Percentiles rank a stretch among this genome's conserved stretches.
These are phyloP conservation scores for Syncephalastrum sp. DNA, from an alignment of 371 early-diverging fungal species.

Conservation along the genomic window DNA sequence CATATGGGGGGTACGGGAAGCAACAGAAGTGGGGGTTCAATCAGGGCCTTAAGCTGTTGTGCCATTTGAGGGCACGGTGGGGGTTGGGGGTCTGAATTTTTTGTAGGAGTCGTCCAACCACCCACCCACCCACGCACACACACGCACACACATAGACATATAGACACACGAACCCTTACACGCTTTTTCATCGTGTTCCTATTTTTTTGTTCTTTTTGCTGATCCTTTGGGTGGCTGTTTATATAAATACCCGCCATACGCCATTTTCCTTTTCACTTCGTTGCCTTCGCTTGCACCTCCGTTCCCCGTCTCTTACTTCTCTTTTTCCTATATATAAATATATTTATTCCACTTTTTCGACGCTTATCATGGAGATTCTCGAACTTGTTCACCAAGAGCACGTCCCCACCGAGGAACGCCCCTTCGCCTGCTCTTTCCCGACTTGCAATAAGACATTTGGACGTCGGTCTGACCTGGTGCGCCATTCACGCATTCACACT, in stretches of 20 bases:
- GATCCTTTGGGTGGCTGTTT: not conserved
- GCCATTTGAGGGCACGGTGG: slow-evolving; percentile 10
- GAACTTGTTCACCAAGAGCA: slow-evolving; percentile 24
- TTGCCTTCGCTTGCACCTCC: slow-evolving; percentile 2
- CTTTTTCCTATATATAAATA: too few relatives aligned
- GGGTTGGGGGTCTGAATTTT: slow-evolving; percentile 2
- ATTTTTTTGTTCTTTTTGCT: slow-evolving; percentile 1
- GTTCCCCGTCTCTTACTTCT: not conserved
- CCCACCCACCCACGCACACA: too few relatives aligned
- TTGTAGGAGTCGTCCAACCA: too few relatives aligned
- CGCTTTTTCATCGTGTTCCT: slow-evolving; percentile 11
- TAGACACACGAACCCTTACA: slow-evolving; percentile 14
- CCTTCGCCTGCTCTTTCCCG: slow-evolving; percentile 15
- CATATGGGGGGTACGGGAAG: not conserved
- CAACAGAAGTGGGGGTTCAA: too few relatives aligned
- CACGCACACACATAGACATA: too few relatives aligned
- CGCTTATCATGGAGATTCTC: slow-evolving; percentile 17
- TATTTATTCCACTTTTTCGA: too few relatives aligned
- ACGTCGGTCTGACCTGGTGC: slow-evolving; percentile 70
- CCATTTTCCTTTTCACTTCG: slow-evolving; percentile 9
- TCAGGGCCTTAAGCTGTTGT: slow-evolving; percentile 5
- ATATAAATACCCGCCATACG: not conserved
- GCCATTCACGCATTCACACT: slow-evolving; percentile 80
- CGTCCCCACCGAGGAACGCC: slow-evolving; percentile 15
- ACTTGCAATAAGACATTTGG: slow-evolving; percentile 24